Evolutionary conservation across 2,329 filamentous ascomycete genomes (phyloP), one percentile per base, ranked within the genome.

Genomic region (Venturia effusa): DNA sequence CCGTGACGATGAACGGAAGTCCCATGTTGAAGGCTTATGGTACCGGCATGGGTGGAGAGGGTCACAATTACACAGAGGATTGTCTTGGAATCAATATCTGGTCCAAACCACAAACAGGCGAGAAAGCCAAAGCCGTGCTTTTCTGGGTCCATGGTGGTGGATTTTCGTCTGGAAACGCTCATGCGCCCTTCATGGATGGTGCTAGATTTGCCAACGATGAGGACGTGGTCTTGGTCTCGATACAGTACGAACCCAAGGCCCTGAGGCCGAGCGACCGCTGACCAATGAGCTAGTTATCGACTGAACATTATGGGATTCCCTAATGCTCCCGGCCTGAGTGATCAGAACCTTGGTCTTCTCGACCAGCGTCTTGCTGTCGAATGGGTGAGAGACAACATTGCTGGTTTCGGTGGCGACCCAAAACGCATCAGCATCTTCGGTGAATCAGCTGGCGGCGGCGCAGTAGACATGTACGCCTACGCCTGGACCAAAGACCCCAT

Each of bases 351-450:
- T 15, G 63, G 59, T 5, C 60, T 64, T 1, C 63, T 63, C 2
- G 63, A 64, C 27, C 60, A 55, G 57, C 59, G 63, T 24, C 40
- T 64, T 15, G 62, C 57, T 34, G 54, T 64, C 2, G 62, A 64
- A 51, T 64, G 62, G 62, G 40, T 48, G 13, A 34, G 63, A n/a
- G 63, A 64, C 32, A 64, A 64, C 24, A 64, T 64, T 13, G 60
- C 59, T 15, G 15, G 2, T 8, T 64, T 63, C 30, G 62, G 62
- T 10, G 61, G 61, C 41, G 61, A 63, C 24, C 61, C 61, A 2
- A 63, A 63, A 30, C 59, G 63, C 19, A 64, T 64, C 37, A 63
- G 27, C 41, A 48, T 64, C 32, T 64, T 64, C 32, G 63, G 63
- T 27, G 48, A 64, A 39, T 43, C 37, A 11, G 62, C 62, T 24